Conservation (phyloP, 805 yeast species). For the Isabelozyma rhagii region DNA sequence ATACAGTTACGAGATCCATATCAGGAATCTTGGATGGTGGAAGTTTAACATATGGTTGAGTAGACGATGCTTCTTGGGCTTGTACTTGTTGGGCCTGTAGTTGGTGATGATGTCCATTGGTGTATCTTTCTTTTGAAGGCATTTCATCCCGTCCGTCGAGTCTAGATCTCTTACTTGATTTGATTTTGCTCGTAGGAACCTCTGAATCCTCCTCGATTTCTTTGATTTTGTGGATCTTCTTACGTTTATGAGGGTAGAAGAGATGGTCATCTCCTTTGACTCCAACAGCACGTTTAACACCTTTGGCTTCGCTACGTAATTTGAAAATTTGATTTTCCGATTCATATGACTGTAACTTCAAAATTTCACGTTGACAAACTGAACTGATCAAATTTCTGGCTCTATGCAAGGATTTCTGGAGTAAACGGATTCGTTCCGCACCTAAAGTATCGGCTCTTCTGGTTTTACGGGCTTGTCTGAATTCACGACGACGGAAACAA, state of each 20-base stretch:
- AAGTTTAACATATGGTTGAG: conserved; percentile 79
- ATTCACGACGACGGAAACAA: conserved; percentile 92
- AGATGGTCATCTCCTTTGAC: conserved; percentile 84
- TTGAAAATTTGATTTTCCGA: conserved; percentile 68
- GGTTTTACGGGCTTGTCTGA: conserved; percentile 93
- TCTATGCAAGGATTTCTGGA: conserved; percentile 72
- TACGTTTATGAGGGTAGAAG: conserved; percentile 72
- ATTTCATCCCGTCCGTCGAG: conserved; percentile 14
- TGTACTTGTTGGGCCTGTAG: conserved; percentile 7
- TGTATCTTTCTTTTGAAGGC: background rate
- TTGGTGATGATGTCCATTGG: background rate
- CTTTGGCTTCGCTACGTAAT: conserved; percentile 67
- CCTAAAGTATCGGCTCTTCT: conserved; percentile 91
- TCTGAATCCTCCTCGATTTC: conserved; percentile 35
- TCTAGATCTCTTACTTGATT: conserved; percentile 19
- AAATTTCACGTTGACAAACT: conserved; percentile 72
- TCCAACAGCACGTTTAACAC: conserved; percentile 69
- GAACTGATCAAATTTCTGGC: conserved; percentile 67
- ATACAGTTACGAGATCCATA: conserved; percentile 81
- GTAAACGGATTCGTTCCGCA: conserved; percentile 71
- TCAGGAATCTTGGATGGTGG: conserved; percentile 94
- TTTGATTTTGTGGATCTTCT: conserved; percentile 38
- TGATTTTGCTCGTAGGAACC: conserved; percentile 12
- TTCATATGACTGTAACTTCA: conserved; percentile 58
- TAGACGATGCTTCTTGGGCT: conserved; percentile 23